Conservation (phyloP, 495 filamentous ascomycete genomes). For the Acidomyces sp. region DNA sequence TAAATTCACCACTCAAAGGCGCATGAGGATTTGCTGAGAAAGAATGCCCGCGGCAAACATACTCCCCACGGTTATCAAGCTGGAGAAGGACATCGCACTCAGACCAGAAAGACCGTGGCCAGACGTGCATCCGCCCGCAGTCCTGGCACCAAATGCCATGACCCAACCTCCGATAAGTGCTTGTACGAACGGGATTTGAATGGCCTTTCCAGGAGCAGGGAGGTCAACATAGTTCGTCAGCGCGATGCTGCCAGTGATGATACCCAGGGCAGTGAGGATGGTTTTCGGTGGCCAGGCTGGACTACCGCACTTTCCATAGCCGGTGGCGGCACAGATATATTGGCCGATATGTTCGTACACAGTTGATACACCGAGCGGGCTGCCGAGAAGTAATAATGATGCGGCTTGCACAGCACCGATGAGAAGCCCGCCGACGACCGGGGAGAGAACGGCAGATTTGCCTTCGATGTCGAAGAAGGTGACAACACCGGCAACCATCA, state of each 20-base stretch:
- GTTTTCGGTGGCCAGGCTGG: conserved; percentile 11
- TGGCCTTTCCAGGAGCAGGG: no score
- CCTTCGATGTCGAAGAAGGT: neutral
- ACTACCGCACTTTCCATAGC: neutral
- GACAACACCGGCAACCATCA: neutral
- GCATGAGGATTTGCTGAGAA: neutral
- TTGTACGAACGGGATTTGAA: conserved; percentile 6
- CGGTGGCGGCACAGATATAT: conserved; percentile 29
- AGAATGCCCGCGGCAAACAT: conserved; percentile 38
- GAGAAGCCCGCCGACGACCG: conserved; percentile 32
- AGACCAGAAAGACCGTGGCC: conserved; percentile 49
- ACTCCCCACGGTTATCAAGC: conserved; percentile 38
- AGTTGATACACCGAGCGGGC: conserved; percentile 39
- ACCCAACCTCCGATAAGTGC: conserved; percentile 37
- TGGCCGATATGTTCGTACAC: conserved; percentile 40
- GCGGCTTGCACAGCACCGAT: conserved; percentile 38
- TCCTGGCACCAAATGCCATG: conserved; percentile 39
- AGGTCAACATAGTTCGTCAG: conserved; percentile 18
- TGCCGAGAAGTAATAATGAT: conserved; percentile 31
- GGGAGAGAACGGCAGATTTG: neutral
- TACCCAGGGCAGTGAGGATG: conserved; percentile 35
- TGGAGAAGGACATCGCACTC: conserved; percentile 36
- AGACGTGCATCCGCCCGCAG: conserved; percentile 46
- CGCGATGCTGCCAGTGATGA: conserved; percentile 31
- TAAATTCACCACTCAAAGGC: no score